Evolutionary conservation across 2,329 filamentous ascomycete species (phyloP), one percentile per base, ranked within the genome.

Genomic region (Phialemonium atrogriseum): DNA sequence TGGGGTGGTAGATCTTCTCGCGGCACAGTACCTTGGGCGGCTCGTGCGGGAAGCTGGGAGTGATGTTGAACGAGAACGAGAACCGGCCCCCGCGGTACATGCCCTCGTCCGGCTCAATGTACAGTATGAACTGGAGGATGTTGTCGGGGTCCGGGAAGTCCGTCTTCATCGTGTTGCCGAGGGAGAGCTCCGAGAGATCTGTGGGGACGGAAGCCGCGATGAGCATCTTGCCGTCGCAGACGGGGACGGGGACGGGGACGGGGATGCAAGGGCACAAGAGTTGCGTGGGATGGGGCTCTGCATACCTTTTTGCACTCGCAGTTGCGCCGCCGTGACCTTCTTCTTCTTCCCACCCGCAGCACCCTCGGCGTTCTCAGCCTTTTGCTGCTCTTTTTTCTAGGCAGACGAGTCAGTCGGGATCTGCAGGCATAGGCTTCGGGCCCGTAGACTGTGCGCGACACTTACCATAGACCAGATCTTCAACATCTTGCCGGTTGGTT

Each of bases 381-480:
- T 84, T 64, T 94, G 86, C 70, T 95, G 86, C 70, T 95, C 84
- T 64, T 95, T 91, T 68, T 94, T 88, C 80, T 94, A 60, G n/a
- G n/a, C n/a, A n/a, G n/a, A n/a, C n/a, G n/a, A 51, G 17, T n/a
- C 12, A 19, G 3, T 62, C 55, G 51, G 58, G 15, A 23, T 17
- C 23, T 26, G 46, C 21, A 51, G 51, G 37, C 38, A 33, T 25
- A 16, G 11, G 19, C 31, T 13, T 14, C 7, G 8, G 10, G 15
- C 27, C 20, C 18, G 4, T 12, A 9, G n/a, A 11, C 19, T 37
- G 22, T 23, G 13, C 20, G 25, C 27, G 29, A 26, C 26, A 51
- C 71, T 31, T 68, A 93, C 87, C 89, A 96, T 94, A 51, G 87
- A 94, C 91, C 89, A 96, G 70, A 96, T 95, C 69, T 96, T 96